Base-by-base conservation (phyloP, 345 rosid species). In the Odontarrhena argentea region DNA sequence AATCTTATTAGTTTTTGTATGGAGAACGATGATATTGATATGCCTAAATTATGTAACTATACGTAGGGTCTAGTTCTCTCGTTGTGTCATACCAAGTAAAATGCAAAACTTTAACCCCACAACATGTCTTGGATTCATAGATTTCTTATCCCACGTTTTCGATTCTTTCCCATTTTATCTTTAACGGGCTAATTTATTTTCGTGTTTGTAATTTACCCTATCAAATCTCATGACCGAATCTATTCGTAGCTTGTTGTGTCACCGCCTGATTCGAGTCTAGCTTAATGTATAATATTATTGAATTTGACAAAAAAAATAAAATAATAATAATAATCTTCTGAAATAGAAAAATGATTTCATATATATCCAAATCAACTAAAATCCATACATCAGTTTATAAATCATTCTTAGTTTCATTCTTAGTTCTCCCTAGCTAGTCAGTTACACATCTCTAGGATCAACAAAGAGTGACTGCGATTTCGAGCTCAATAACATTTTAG, bases 361-460 rank as follows among this genome's bases (percentile, higher is more conserved):
- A 60, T 60, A 60, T 14, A 10, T 42, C 6, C 1, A 32, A 5
- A 32, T 32, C 36, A 32, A 5, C 7, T 32, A 32, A 5, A 32
- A 32, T 32, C 6, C 6, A 32, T 32, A 32, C 4, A 32, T 32
- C 36, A 32, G 7, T 18, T 18, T 32, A 32, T 4, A 4, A 32
- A 1, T 1, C 7, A 4, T 32, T 32, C 6, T 32, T 32, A 32
- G 36, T 32, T 6, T 32, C 36, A 32, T 5, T 10, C 5, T 41
- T 44, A 11, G n/a, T 59, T 59, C 38, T 49, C 10, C 7, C 35
- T 58, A 54, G 14, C 14, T 42, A 65, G 51, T 55, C 36, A 65
- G 13, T 44, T 61, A 65, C 36, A 90, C 90, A 74, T 90, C 97
- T 78, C 97, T 82, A 25, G 97, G 97, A 78, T 90, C 97, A 61